phyloP scores from a whole-genome alignment of 2,329 filamentous ascomycete genomes.

The Fusarium circinatum region DNA sequence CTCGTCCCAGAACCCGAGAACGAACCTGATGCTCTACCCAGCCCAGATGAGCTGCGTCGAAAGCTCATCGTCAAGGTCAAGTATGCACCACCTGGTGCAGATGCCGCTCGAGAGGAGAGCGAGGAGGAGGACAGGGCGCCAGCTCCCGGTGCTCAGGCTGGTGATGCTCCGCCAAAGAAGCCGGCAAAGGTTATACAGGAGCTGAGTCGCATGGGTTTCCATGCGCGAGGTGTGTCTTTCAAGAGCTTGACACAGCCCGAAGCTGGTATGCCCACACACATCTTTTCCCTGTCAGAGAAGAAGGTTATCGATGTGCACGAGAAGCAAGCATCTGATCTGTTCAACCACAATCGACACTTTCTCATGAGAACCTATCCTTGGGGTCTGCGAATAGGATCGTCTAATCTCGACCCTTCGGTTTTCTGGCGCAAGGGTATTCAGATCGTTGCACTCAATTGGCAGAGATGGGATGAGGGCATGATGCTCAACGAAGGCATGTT shows the following conservation, averaged over 20 bases:
- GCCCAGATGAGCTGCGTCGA: conserved; percentile 74
- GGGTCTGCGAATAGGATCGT: conserved; percentile 82
- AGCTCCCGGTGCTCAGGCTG: conserved; percentile 43
- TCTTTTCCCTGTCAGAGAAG: conserved; percentile 75
- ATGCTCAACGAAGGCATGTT: conserved; percentile 98
- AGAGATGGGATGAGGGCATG: conserved; percentile 89
- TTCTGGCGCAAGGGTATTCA: conserved; percentile 93
- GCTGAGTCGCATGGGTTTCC: conserved; percentile 81
- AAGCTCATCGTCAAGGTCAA: conserved; percentile 91
- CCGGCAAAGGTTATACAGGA: conserved; percentile 74
- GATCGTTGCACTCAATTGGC: conserved; percentile 94
- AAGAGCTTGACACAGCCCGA: conserved; percentile 79
- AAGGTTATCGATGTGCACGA: conserved; percentile 70
- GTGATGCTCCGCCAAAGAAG: conserved; percentile 57
- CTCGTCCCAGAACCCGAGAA: conserved; percentile 68
- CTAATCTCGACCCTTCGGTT: conserved; percentile 84
- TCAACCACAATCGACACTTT: conserved; percentile 82
- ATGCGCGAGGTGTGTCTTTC: conserved; percentile 86
- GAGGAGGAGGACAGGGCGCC: conserved; percentile 52
- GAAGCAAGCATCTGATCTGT: conserved; percentile 64
- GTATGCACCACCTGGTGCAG: conserved; percentile 61
- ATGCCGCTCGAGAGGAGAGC: conserved; percentile 47
- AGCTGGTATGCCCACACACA: conserved; percentile 71
- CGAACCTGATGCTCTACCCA: conserved; percentile 65
- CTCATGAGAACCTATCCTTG: conserved; percentile 92